phyloP scores from a whole-genome alignment of 2,329 filamentous ascomycete species.

The Pyrenophora seminiperda region DNA sequence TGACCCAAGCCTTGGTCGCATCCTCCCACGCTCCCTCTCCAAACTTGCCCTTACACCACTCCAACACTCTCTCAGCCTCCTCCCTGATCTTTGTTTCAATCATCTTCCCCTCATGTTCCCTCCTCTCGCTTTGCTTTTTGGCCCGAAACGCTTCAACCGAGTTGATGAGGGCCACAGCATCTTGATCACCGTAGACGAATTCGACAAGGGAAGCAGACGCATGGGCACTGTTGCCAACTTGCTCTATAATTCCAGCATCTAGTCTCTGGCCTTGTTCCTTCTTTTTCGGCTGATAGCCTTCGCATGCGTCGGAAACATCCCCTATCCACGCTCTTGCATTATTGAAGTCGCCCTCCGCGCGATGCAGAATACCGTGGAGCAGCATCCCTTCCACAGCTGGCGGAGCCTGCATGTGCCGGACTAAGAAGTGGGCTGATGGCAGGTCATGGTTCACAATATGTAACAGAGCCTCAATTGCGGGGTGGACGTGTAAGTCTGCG shows the following conservation, averaged over 20 bases:
- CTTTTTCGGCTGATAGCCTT: constrained; percentile 36
- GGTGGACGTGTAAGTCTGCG: constrained; percentile 49
- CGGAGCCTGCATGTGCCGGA: constrained; percentile 57
- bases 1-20: constrained; percentile 53
- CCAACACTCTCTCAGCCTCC: constrained; percentile 51
- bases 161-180: constrained; percentile 38
- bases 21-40: constrained; percentile 51
- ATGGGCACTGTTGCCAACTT: constrained; percentile 9
- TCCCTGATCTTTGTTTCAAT: constrained; percentile 41
- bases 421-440: constrained; percentile 57
- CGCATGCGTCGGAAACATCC: constrained; percentile 50
- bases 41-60: constrained; percentile 55
- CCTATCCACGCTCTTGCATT: constrained; percentile 57
- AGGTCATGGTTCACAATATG: constrained; percentile 60
- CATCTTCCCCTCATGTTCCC: constrained; percentile 25
- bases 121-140: constrained; percentile 18
- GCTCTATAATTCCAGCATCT: constrained; percentile 6
- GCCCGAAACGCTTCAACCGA: constrained; percentile 48
- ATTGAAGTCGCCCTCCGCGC: constrained; percentile 57
- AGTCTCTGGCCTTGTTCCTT: constrained; percentile 23
- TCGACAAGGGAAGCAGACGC: constrained; percentile 14
- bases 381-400: constrained; percentile 59
- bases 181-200: constrained; percentile 29
- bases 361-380: constrained; percentile 57
- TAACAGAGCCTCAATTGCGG: constrained; percentile 56